Base-by-base conservation (phyloP, 257 asterid species). In the Osmanthus fragrans region DNA sequence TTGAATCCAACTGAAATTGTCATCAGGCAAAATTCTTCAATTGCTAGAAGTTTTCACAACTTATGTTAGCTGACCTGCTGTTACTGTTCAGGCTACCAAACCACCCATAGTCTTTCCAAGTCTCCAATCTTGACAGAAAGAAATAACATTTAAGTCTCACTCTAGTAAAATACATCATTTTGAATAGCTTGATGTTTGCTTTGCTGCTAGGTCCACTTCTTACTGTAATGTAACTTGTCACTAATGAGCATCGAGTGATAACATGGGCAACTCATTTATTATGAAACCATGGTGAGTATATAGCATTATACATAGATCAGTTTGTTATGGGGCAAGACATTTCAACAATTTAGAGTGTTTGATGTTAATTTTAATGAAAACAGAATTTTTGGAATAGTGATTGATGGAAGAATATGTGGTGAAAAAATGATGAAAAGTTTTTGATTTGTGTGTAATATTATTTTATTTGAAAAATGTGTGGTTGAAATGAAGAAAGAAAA, bases 251-350 rank as follows among this genome's bases (percentile, higher is more conserved):
- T 47, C 2, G 69, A 64, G 76, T 45, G 4, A 68, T 30, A 40
- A 64, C 18, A 13, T 11, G 45, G 19, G 65, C 12, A 33, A 23
- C 64, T 32, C 13, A 39, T 60, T 70, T 51, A 58, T 23, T 54
- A 74, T 23, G 13, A 60, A 78, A 76, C 34, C 86, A 76, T n/a
- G 34, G 64, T 13, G 30, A 40, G 42, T 10, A 72, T 11, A 49
- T 19, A 73, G 54, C 70, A 64, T 29, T 65, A 37, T 70, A 33
- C 73, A 25, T 25, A 74, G 42, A 29, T 65, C 56, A 64, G n/a
- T 65, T 32, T 72, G 67, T 72, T n/a, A 71, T 29, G n/a, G 11
- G 63, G 47, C 33, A 56, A 64, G 29, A 74, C 21, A 37, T 56
- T 42, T 47, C 34, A 58, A 40, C 58, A 66, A 30, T 27, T 25